These are phyloP conservation scores for Jackrogersella minutella DNA, from an alignment of 495 filamentous ascomycete genomes.

Conservation along the genomic window DNA sequence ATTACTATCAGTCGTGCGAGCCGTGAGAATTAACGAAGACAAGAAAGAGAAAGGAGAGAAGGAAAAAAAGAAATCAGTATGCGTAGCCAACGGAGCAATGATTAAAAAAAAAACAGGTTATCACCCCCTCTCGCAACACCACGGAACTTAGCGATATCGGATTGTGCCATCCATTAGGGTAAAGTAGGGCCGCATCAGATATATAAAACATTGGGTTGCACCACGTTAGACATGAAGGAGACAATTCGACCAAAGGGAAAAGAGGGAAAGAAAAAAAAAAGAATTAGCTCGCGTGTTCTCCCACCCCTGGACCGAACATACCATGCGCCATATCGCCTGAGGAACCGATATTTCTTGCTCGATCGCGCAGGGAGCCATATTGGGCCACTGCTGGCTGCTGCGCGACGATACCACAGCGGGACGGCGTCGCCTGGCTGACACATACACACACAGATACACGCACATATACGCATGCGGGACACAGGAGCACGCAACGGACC, in stretches of 20 bases:
- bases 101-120: slow-evolving; percentile 13
- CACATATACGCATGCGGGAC: not conserved
- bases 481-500: slow-evolving; percentile 9
- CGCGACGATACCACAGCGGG: slow-evolving; percentile 19
- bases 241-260: slow-evolving; percentile 14
- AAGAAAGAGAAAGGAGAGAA: not conserved
- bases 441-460: not conserved
- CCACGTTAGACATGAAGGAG: slow-evolving; percentile 20
- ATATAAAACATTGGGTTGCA: slow-evolving; percentile 40
- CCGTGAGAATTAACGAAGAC: not conserved
- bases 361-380: slow-evolving; percentile 40
- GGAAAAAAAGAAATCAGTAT: not conserved
- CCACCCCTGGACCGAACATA: not conserved
- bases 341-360: slow-evolving; percentile 4
- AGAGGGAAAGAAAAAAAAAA: not conserved
- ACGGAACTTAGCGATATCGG: slow-evolving; percentile 33
- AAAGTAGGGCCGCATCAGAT: slow-evolving; percentile 22
- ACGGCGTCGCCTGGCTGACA: slow-evolving; percentile 15
- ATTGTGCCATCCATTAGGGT: slow-evolving; percentile 26
- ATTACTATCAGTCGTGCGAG: slow-evolving; percentile 10
- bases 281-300: slow-evolving; percentile 27
- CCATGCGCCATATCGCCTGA: slow-evolving; percentile 28
- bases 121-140: not conserved
- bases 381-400: slow-evolving; percentile 12
- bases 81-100: not conserved